Conservation (phyloP, 1,284 basidiomycete species). For the Tremellales sp. region DNA sequence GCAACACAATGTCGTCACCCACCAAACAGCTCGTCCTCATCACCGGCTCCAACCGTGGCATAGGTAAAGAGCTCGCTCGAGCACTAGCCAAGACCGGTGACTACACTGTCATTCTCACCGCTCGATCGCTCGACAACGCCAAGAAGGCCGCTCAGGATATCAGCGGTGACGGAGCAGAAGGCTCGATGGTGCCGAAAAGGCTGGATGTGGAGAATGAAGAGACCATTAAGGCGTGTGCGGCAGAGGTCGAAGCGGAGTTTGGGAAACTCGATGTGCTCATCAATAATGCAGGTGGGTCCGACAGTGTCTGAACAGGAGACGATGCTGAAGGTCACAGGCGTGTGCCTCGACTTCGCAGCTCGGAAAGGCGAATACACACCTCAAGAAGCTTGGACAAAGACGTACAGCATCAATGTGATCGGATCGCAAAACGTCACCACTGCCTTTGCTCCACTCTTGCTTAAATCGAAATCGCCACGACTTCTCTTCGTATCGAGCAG, state of each 20-base stretch:
- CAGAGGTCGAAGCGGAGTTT: constrained; percentile 7
- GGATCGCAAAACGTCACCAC: constrained; percentile 13
- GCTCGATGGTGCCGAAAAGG: constrained; percentile 1
- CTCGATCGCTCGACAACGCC: constrained; percentile 7
- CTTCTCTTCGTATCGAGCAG: constrained; percentile 17
- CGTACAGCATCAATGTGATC: constrained; percentile 15
- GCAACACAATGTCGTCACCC: no score
- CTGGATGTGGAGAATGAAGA: constrained; percentile 14
- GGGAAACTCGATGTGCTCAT: constrained; percentile 34
- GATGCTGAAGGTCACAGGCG: constrained; percentile 2
- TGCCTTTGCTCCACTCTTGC: constrained; percentile 11
- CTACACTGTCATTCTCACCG: constrained; percentile 13
- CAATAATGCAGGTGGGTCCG: constrained; percentile 35
- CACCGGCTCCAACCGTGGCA: constrained; percentile 17
- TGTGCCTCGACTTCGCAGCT: background rate
- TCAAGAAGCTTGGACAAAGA: background rate
- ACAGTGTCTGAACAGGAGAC: background rate
- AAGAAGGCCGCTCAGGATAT: constrained; percentile 5
- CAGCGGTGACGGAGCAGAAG: background rate
- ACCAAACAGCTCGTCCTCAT: constrained; percentile 18
- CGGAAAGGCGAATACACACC: background rate
- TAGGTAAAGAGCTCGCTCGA: constrained; percentile 12
- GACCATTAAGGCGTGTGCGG: constrained; percentile 3
- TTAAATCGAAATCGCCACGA: constrained; percentile 8
- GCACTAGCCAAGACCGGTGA: constrained; percentile 4